Base-by-base conservation (phyloP, 371 early-diverging fungal genomes). In the Mortierella sp. region DNA sequence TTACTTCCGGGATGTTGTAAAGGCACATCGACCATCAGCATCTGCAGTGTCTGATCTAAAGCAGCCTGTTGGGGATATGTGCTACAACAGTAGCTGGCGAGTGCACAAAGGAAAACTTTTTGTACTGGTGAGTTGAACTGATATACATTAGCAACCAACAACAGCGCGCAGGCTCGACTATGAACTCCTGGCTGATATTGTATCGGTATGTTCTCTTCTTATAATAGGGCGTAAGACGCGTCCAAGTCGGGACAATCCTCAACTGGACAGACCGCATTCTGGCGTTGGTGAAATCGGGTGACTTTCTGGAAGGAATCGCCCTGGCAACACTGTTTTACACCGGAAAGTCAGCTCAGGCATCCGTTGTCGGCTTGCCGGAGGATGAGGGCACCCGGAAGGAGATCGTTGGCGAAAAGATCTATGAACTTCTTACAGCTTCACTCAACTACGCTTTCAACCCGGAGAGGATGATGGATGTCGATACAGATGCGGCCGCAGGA, bases 231-330 rank as follows among this genome's bases (percentile, higher is more conserved):
- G 81, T 86, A 34, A 69, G 86, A 17, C 86, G 88, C 43, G 58
- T 93, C 6, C 87, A 81, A 60, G 81, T 90, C 19, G 93, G 89
- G 5, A 89, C 88, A 2, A 76, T 91, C 12, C 59, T 93, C 24
- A 86, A 90, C 12, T 95, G 95, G 95, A 85, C 82, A 3, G 93
- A 93, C 53, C 87, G 95, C 3, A 83, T 93, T 23, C 64, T 90
- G 44, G 89, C 91, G 0, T 76, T 92, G 21, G 89, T 91, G 0
- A 82, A 87, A 53, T 80, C 88, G 6, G 95, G 93, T 15, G 86
- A 91, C 63, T 92, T 92, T 64, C 60, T 89, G 31, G 87, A 88
- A 49, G 93, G 90, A 11, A 89, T 94, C 55, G 79, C 81, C 7
- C 75, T 92, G 41, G 93, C 89, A 2, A 85, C 92, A 1, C 60